These are phyloP conservation scores for Alternaria brassicae DNA, from an alignment of 2,329 filamentous ascomycete genomes.

Conservation along the genomic window DNA sequence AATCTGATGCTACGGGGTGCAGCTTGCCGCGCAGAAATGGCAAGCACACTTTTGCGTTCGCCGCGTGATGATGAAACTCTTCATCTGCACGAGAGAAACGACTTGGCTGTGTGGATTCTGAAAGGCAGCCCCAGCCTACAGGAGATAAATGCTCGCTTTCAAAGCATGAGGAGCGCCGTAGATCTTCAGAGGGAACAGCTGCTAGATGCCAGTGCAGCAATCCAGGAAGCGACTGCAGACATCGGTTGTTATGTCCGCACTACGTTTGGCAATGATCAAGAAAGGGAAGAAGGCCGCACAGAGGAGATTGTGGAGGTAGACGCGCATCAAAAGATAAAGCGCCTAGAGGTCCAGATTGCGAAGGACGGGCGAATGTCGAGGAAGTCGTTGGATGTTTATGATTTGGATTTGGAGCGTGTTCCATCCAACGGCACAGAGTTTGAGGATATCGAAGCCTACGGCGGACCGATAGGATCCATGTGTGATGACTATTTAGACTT, in stretches of 20 bases:
- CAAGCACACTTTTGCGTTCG: constrained; percentile 6
- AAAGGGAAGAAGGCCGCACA: not conserved
- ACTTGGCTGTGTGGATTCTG: constrained; percentile 12
- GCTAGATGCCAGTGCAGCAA: constrained; percentile 1
- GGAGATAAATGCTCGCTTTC: constrained; percentile 11
- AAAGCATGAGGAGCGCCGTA: constrained; percentile 1
- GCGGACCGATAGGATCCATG: not conserved
- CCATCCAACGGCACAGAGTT: constrained; percentile 7
- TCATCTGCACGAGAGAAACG: not conserved
- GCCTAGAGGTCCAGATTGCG: not conserved
- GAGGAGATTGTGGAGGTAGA: constrained; percentile 1
- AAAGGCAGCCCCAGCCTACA: constrained; percentile 7
- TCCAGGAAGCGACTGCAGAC: constrained; percentile 4
- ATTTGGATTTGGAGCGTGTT: not conserved
- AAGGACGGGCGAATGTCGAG: not conserved
- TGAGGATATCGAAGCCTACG: constrained; percentile 11
- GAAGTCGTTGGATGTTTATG: not conserved
- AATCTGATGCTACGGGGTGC: constrained; percentile 10
- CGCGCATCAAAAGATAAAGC: constrained; percentile 1
- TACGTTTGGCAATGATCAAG: not conserved
- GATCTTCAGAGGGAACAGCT: constrained; percentile 10
- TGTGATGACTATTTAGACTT: not conserved
- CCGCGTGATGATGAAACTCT: not conserved
- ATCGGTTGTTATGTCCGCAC: constrained; percentile 8
- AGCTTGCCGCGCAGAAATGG: constrained; percentile 5